A percentile compares a stretch with the other conserved stretches of the same genome.
Conservation (phyloP, 176 grass and related monocot species). For the Triticum turgidum region DNA sequence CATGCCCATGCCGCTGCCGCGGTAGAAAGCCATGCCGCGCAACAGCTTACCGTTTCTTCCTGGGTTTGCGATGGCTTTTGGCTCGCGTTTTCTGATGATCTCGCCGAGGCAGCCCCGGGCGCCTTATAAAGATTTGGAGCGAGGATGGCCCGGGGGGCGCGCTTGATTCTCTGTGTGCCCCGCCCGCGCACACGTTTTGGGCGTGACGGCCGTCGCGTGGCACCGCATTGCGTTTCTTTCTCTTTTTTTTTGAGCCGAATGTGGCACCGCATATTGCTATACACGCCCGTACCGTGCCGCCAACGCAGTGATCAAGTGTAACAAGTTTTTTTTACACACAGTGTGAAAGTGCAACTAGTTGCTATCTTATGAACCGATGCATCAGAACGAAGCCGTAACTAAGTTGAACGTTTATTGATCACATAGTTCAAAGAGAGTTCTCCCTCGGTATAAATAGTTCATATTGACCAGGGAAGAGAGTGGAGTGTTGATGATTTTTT, state of each 20-base stretch:
- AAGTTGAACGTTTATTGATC: not conserved
- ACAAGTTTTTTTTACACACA: not conserved
- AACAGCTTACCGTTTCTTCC: not conserved
- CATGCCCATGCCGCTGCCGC: not conserved
- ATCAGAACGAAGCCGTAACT: not conserved
- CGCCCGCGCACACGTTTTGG: conserved; percentile 34
- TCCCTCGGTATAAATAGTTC: not conserved
- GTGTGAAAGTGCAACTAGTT: conserved; percentile 15
- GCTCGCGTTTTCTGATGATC: conserved; percentile 1
- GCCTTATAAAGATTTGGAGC: conserved; percentile 35
- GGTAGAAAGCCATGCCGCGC: conserved; percentile 35
- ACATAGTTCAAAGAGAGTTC: not conserved
- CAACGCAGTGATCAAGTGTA: not conserved
- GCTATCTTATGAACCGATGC: not conserved
- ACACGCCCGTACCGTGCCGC: not conserved
- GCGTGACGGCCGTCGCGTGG: conserved; percentile 15
- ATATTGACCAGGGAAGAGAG: not conserved
- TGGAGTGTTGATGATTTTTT: not conserved
- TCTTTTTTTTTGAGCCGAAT: not conserved
- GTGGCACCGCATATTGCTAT: conserved; percentile 11
- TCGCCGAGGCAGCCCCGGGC: not conserved
- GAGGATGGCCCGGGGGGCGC: not conserved
- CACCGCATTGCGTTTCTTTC: conserved; percentile 14
- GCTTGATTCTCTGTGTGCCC: not conserved
- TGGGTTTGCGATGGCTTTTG: not conserved